A percentile compares a stretch with the other conserved stretches of the same genome.
These are phyloP conservation scores for Gymnopilus dilepis DNA, from an alignment of 768 basidiomycete genomes.

Conservation along the genomic window DNA sequence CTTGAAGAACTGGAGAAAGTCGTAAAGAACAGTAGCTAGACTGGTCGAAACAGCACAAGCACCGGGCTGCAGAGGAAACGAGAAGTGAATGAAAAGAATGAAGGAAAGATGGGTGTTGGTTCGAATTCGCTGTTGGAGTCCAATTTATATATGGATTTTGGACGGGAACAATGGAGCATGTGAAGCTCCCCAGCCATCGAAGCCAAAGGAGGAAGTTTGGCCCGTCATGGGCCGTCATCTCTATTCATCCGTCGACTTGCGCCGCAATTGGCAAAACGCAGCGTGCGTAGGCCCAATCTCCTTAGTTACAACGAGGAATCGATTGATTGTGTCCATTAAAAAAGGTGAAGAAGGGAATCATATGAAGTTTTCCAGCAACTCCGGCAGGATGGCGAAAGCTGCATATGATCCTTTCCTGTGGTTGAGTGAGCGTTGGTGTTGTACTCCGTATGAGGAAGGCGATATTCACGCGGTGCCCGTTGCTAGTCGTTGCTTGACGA, in stretches of 20 bases:
- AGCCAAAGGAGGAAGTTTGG: constrained; percentile 2
- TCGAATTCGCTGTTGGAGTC: not conserved
- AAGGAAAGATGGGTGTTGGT: constrained; percentile 4
- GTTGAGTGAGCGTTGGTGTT: not conserved
- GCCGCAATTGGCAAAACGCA: not conserved
- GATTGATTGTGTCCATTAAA: constrained; percentile 15
- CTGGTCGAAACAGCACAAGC: constrained; percentile 28
- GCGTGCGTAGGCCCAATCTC: not conserved
- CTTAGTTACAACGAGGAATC: constrained; percentile 6
- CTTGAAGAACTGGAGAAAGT: constrained; percentile 18
- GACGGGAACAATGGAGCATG: constrained; percentile 22
- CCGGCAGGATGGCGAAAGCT: not conserved
- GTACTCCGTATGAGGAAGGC: not conserved
- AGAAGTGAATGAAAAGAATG: constrained; percentile 16
- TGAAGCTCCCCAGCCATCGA: constrained; percentile 9
- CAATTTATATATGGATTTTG: constrained; percentile 16
- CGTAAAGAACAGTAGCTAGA: constrained; percentile 9
- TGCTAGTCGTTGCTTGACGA: constrained; percentile 6
- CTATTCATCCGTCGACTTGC: constrained; percentile 1
- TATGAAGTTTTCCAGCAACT: not conserved
- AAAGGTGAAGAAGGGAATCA: not conserved
- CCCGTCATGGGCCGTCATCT: constrained; percentile 5
- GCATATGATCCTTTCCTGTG: not conserved
- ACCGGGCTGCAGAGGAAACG: constrained; percentile 34
- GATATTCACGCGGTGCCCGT: not conserved